Percentiles rank a stretch among this genome's conserved stretches.
Conservation (phyloP, 2,329 filamentous ascomycete genomes). For the Aureobasidium sp. region DNA sequence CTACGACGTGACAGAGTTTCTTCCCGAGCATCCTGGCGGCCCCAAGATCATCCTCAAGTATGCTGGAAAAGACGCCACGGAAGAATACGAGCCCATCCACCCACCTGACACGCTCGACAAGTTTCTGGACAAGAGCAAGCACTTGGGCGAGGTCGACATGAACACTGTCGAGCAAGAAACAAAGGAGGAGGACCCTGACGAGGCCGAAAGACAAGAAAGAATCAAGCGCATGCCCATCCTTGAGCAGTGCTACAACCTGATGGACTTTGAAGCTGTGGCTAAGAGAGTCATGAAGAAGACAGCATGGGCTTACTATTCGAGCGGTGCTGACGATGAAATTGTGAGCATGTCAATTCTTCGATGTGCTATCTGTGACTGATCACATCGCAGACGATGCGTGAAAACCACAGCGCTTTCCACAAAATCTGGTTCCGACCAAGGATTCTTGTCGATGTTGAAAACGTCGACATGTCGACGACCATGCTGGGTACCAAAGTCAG, state of each 20-base stretch:
- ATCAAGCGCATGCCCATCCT: slow-evolving; percentile 68
- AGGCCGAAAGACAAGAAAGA: slow-evolving; percentile 62
- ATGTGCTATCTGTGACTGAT: slow-evolving; percentile 17
- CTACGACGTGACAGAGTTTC: slow-evolving; percentile 77
- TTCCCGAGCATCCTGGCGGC: slow-evolving; percentile 86
- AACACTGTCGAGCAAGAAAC: slow-evolving; percentile 62
- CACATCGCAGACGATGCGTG: slow-evolving; percentile 66
- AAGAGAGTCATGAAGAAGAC: slow-evolving; percentile 88
- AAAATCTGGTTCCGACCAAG: slow-evolving; percentile 95
- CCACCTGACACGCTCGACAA: slow-evolving; percentile 78
- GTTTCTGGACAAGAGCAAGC: slow-evolving; percentile 78
- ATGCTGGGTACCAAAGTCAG: slow-evolving; percentile 85
- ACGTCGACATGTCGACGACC: slow-evolving; percentile 78
- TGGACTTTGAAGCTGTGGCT: slow-evolving; percentile 94
- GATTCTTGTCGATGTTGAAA: slow-evolving; percentile 81
- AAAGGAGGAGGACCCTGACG: slow-evolving; percentile 61
- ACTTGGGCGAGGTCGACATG: slow-evolving; percentile 88
- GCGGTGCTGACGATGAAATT: slow-evolving; percentile 83
- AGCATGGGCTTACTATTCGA: slow-evolving; percentile 97
- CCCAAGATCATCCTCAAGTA: slow-evolving; percentile 94
- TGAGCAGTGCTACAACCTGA: slow-evolving; percentile 84
- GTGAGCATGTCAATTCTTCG: slow-evolving; percentile 40
- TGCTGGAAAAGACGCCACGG: slow-evolving; percentile 88
- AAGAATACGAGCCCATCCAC: slow-evolving; percentile 84
- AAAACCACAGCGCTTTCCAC: slow-evolving; percentile 94